Conservation (phyloP, 768 basidiomycete species). For the Kwoniella newhampshirensis region DNA sequence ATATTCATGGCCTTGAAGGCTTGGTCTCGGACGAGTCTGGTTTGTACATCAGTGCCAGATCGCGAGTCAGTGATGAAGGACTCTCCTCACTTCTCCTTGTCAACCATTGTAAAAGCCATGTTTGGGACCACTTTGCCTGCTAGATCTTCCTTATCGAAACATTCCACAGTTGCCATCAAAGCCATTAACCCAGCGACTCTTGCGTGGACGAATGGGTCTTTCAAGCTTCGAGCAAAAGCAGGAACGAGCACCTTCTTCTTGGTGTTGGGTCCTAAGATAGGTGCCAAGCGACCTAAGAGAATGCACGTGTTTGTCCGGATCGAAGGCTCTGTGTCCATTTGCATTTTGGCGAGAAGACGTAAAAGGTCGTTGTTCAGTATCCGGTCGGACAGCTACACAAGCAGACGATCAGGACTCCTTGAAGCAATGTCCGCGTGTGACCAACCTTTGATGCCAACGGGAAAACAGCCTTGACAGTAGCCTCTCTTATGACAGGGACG, state of each 20-base stretch:
- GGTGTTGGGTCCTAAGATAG: conserved; percentile 78
- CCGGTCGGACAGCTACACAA: conserved; percentile 85
- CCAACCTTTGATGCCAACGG: conserved; percentile 85
- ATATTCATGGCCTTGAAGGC: conserved; percentile 90
- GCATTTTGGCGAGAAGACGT: conserved; percentile 85
- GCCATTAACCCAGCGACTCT: conserved; percentile 93
- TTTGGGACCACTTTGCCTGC: conserved; percentile 86
- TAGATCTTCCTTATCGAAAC: conserved; percentile 82
- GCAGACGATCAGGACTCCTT: neutral
- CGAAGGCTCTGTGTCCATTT: conserved; percentile 86
- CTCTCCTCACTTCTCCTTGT: conserved; percentile 80
- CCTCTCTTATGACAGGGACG: conserved; percentile 88
- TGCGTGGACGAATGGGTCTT: conserved; percentile 88
- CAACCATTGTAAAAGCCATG: conserved; percentile 74
- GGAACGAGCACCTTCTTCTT: conserved; percentile 96
- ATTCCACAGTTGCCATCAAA: conserved; percentile 89
- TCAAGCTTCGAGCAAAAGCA: conserved; percentile 83
- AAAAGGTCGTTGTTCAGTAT: conserved; percentile 95
- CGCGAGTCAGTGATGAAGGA: neutral
- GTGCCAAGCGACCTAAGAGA: conserved; percentile 85
- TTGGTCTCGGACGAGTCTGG: conserved; percentile 87
- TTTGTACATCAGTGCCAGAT: conserved; percentile 9
- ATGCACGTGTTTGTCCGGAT: conserved; percentile 98
- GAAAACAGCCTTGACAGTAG: conserved; percentile 83
- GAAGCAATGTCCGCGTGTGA: too few species aligned